phyloP scores from a whole-genome alignment of 2,329 filamentous ascomycete genomes.

The Tothia fuscella region DNA sequence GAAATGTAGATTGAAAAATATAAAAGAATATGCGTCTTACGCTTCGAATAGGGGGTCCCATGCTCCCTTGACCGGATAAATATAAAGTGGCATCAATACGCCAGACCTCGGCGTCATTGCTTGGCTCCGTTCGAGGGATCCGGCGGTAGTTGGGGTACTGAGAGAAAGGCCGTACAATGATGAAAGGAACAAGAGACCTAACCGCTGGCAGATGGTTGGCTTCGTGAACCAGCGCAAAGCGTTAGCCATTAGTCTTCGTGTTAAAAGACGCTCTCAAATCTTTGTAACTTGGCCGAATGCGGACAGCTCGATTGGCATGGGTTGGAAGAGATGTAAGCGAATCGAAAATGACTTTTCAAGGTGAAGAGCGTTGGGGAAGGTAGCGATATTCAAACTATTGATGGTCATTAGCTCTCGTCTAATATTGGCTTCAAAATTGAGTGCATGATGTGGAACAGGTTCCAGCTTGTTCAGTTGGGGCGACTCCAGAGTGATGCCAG shows the following conservation, averaged over 20 bases:
- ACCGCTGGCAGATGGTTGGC: slow-evolving; percentile 1
- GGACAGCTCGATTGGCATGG: no score
- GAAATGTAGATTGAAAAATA: background rate
- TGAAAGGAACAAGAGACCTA: background rate
- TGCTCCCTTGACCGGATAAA: slow-evolving; percentile 35
- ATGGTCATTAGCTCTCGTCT: slow-evolving; percentile 5
- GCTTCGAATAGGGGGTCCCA: slow-evolving; percentile 34
- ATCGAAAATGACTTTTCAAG: background rate
- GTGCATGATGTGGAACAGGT: background rate
- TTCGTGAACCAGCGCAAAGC: slow-evolving; percentile 4
- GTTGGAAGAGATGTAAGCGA: background rate
- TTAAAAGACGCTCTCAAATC: no score
- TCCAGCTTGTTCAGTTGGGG: background rate
- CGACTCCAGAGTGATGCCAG: slow-evolving; percentile 2
- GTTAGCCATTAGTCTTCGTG: slow-evolving; percentile 3
- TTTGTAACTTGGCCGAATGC: no score
- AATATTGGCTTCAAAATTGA: slow-evolving; percentile 6
- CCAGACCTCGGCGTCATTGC: slow-evolving; percentile 20
- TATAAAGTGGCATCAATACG: slow-evolving; percentile 37
- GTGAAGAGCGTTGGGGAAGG: background rate
- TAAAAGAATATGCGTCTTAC: slow-evolving; percentile 19
- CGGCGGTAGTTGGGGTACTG: slow-evolving; percentile 13
- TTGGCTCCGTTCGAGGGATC: background rate
- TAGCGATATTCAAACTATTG: background rate
- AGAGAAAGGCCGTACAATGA: background rate